Conservation (phyloP, 768 basidiomycete species). For the Tulasnella sp. region DNA sequence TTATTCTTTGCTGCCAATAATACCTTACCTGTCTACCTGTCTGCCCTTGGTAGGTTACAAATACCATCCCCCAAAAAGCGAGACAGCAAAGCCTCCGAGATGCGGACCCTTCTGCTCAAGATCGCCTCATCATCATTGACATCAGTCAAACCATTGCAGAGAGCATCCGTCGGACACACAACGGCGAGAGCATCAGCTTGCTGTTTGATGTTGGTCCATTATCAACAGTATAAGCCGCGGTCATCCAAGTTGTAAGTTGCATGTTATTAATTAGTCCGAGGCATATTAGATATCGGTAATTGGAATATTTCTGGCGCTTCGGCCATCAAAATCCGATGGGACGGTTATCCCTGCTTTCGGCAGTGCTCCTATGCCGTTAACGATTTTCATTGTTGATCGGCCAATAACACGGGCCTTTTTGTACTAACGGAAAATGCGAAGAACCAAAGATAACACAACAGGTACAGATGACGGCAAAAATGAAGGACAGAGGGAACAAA, state of each 20-base stretch:
- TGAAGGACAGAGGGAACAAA: not conserved
- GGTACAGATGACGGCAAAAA: conserved; percentile 5
- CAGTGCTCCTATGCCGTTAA: not conserved
- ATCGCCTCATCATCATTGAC: conserved; percentile 85
- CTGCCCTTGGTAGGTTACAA: conserved; percentile 64
- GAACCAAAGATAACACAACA: conserved; percentile 13
- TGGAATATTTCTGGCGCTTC: not conserved
- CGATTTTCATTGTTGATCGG: conserved; percentile 10
- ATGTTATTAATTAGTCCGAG: not conserved
- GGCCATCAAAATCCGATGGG: not conserved
- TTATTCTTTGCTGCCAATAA: not conserved
- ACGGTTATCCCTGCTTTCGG: not conserved
- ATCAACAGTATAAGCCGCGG: not conserved
- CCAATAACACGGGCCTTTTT: not conserved
- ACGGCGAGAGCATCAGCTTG: conserved; percentile 87
- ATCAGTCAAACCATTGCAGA: conserved; percentile 90
- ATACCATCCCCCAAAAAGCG: conserved; percentile 78
- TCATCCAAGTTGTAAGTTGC: not conserved
- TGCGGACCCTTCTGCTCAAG: conserved; percentile 38
- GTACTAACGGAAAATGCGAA: conserved; percentile 8
- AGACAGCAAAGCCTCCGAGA: conserved; percentile 4
- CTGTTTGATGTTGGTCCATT: conserved; percentile 63
- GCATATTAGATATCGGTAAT: not conserved
- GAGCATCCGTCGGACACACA: conserved; percentile 91
- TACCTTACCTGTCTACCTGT: not conserved